These are phyloP conservation scores for Lepiota brunneoincarnata DNA, from an alignment of 768 basidiomycete species.

Conservation along the genomic window DNA sequence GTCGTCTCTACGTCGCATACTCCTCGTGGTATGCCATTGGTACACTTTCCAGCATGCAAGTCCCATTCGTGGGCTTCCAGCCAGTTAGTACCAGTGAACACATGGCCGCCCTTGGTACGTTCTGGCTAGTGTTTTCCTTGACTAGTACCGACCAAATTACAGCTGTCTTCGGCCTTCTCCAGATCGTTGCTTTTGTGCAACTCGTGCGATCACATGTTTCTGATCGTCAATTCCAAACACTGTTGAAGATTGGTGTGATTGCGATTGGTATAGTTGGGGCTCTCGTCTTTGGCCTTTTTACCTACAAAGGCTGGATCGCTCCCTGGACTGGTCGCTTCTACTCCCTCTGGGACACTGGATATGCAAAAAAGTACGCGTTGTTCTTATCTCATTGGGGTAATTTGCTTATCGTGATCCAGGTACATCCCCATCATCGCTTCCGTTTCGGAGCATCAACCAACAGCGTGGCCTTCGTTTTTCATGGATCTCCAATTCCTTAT, in stretches of 20 bases:
- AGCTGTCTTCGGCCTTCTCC: constrained; percentile 95
- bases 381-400: constrained; percentile 8
- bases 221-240: constrained; percentile 86
- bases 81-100: constrained; percentile 98
- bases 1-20: constrained; percentile 90
- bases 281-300: constrained; percentile 72
- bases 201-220: constrained; percentile 87
- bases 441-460: constrained; percentile 98
- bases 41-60: constrained; percentile 97
- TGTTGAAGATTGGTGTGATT: constrained; percentile 71
- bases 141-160: constrained; percentile 13
- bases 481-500: constrained; percentile 99
- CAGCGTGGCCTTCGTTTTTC: constrained; percentile 99
- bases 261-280: constrained; percentile 70
- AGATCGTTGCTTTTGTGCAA: constrained; percentile 92
- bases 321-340: constrained; percentile 99
- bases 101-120: constrained; percentile 92
- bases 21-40: constrained; percentile 98
- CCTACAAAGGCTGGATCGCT: constrained; percentile 93
- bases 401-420: constrained; percentile 33
- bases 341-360: constrained; percentile 98
- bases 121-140: neutral
- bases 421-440: constrained; percentile 98
- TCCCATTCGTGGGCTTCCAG: constrained; percentile 98
- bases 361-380: constrained; percentile 84